Evolutionary conservation across 805 yeast genomes (phyloP).

Genomic region (Torulaspora indica): DNA sequence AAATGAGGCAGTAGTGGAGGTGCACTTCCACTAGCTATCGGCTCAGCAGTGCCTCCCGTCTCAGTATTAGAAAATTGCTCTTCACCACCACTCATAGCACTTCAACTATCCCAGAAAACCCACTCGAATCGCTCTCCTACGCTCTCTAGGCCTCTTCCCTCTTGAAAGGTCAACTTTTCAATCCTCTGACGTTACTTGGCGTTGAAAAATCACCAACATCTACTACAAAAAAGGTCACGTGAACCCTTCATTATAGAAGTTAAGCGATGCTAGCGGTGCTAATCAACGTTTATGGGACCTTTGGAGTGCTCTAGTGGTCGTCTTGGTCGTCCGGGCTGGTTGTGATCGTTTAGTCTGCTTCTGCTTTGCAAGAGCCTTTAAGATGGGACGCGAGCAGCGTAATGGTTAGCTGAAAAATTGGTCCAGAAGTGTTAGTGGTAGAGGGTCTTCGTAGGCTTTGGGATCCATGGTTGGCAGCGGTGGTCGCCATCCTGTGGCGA

Average conservation of each 20-base stretch:
- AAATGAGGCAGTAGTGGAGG: slow-evolving; percentile 30
- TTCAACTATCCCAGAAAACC: too few species aligned
- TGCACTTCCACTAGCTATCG: slow-evolving; percentile 13
- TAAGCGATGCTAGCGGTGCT: too few species aligned
- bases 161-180: not conserved
- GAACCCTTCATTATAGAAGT: too few species aligned
- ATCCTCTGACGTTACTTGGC: not conserved
- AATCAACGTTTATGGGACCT: not conserved
- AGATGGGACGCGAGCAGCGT: not conserved
- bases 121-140: not conserved
- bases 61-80: slow-evolving; percentile 10
- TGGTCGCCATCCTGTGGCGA: slow-evolving; percentile 1
- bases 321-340: not conserved
- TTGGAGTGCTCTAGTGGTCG: not conserved
- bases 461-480: not conserved
- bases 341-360: not conserved
- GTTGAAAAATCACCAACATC: not conserved
- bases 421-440: not conserved
- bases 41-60: slow-evolving; percentile 8
- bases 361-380: not conserved
- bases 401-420: slow-evolving; percentile 1
- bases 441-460: not conserved
- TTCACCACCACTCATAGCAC: slow-evolving; percentile 9
- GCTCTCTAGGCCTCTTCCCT: not conserved
- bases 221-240: slow-evolving; percentile 6